phyloP scores from a whole-genome alignment of 192 early-diverging fungal species.

The Podila epicladia region DNA sequence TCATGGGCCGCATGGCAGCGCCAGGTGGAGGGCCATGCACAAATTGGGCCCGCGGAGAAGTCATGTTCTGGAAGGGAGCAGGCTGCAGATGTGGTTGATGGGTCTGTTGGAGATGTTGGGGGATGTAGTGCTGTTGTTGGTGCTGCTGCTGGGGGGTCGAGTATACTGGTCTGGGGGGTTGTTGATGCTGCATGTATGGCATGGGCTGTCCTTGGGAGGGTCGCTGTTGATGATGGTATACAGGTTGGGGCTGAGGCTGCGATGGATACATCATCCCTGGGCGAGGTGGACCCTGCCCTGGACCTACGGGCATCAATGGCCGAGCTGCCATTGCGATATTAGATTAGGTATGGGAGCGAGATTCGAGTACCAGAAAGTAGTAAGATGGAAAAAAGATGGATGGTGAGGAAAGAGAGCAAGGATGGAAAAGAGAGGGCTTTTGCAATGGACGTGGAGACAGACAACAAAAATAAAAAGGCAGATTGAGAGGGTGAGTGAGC shows the following conservation, averaged over 20 bases:
- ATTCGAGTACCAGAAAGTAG: background rate
- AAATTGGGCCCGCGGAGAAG: constrained; percentile 36
- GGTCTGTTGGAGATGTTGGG: constrained; percentile 11
- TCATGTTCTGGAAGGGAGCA: background rate
- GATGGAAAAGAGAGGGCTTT: too few species aligned
- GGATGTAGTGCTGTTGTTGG: constrained; percentile 14
- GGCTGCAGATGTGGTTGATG: constrained; percentile 1
- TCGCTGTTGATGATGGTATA: constrained; percentile 29
- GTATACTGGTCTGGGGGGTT: constrained; percentile 27
- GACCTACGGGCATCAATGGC: constrained; percentile 39
- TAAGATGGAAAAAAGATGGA: background rate
- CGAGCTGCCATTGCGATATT: constrained; percentile 30
- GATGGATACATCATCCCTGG: constrained; percentile 36
- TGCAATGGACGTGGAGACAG: too few species aligned
- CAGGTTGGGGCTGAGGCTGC: constrained; percentile 29
- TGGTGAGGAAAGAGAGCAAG: background rate
- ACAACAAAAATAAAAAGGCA: too few species aligned
- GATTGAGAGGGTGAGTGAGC: too few species aligned
- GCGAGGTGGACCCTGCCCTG: constrained; percentile 27
- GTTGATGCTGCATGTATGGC: constrained; percentile 25
- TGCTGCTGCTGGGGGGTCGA: constrained; percentile 25
- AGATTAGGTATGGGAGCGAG: background rate
- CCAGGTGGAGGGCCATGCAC: constrained; percentile 20
- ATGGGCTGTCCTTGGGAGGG: constrained; percentile 25
- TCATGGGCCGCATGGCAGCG: constrained; percentile 20